Conservation (phyloP, 129 eudicot genomes). For the Smallanthus sonchifolius region DNA sequence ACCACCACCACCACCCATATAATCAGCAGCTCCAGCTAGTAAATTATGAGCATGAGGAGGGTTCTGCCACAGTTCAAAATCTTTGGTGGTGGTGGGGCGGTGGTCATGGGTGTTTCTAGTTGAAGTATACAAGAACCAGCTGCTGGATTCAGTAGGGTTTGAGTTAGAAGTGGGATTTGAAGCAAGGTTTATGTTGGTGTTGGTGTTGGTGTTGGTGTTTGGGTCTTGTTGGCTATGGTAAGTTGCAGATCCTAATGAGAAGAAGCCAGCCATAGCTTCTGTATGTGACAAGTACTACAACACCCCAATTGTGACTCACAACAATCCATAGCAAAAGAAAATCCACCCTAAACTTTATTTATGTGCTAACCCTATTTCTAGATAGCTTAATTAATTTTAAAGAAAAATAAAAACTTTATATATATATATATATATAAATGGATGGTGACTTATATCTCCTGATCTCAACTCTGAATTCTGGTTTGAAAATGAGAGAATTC, state of each 20-base stretch:
- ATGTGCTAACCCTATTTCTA: slow-evolving; percentile 38
- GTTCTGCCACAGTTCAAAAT: slow-evolving; percentile 31
- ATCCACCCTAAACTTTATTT: slow-evolving; percentile 29
- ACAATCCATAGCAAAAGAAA: slow-evolving; percentile 51
- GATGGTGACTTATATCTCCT: background rate
- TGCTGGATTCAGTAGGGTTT: slow-evolving; percentile 31
- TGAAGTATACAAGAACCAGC: slow-evolving; percentile 28
- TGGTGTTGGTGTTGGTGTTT: slow-evolving; percentile 7
- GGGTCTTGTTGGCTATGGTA: slow-evolving; percentile 20
- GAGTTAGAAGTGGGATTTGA: slow-evolving; percentile 31
- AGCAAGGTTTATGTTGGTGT: background rate
- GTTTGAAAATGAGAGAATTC: slow-evolving; percentile 14
- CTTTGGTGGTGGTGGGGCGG: slow-evolving; percentile 25
- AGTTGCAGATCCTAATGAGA: slow-evolving; percentile 57
- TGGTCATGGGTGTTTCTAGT: slow-evolving; percentile 32
- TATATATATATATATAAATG: too few relatives aligned
- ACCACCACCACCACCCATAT: slow-evolving; percentile 26
- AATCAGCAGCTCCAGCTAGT: slow-evolving; percentile 28
- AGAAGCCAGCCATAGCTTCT: slow-evolving; percentile 70
- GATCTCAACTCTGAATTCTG: slow-evolving; percentile 16
- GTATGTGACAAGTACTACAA: slow-evolving; percentile 24
- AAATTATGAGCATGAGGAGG: slow-evolving; percentile 34
- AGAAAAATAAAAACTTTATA: background rate
- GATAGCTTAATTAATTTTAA: slow-evolving; percentile 17
- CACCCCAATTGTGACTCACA: slow-evolving; percentile 44